Evolutionary conservation across 1,284 basidiomycete genomes (phyloP), one percentile per base, ranked within the genome.

Genomic region (Pholiota adiposa): DNA sequence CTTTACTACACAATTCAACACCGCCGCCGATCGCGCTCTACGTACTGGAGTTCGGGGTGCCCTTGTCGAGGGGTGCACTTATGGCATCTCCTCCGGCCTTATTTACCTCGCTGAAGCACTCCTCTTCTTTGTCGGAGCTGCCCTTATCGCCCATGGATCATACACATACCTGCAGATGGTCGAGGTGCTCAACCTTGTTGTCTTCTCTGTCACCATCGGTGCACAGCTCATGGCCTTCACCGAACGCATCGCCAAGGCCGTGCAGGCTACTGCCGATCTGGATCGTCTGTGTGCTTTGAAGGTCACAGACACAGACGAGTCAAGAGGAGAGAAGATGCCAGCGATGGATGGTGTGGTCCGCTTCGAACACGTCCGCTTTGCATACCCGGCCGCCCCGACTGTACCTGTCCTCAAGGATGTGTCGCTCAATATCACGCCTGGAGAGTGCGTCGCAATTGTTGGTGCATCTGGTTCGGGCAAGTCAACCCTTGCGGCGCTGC

Each of bases 181-280:
- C 43, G 85, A 95, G 75, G 91, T 93, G 27, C 87, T 97, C 71
- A 91, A 96, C 62, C 82, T 98, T 59, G 90, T 98, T 59, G 88
- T 98, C 40, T 98, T 98, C 78, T 90, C 92, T 11, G 89, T 98
- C 60, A 93, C 94, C 1, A 97, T 97, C 64, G 93, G 94, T 1
- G 88, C 90, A 25, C 93, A 95, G 72, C 83, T 96, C 66, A 88
- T 98, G 84, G 83, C 87, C 25, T 96, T 95, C 77, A 90, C n/a
- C n/a, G n/a, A n/a, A n/a, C n/a, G n/a, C n/a, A n/a, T n/a, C n/a
- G n/a, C n/a, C n/a, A n/a, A n/a, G n/a, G n/a, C n/a, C n/a, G n/a
- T n/a, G 93, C 94, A 71, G 71, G 92, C 86, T 40, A 49, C 60
- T 33, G 29, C 4, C 11, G 4, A 60, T 41, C 52, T 38, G 23